Evolutionary conservation across 106 monocot species (phyloP).

Genomic region (Phalaenopsis aphrodite): DNA sequence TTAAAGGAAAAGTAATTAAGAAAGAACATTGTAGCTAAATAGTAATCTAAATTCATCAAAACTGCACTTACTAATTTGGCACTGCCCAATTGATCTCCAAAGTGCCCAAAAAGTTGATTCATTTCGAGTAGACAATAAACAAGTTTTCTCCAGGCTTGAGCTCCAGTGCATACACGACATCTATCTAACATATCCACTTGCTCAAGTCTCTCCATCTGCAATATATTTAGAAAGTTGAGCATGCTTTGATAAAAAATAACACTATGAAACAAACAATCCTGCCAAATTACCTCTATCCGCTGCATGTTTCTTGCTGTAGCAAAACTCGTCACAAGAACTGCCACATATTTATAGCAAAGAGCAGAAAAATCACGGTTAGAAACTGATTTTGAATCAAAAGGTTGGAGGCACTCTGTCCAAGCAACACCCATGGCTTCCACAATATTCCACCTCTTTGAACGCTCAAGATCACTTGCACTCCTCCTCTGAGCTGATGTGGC

Average conservation of each 20-base stretch:
- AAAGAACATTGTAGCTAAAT: background rate
- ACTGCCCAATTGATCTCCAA: slow-evolving; percentile 22
- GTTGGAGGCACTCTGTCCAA: slow-evolving; percentile 83
- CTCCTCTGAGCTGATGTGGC: slow-evolving; percentile 97
- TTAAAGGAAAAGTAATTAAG: background rate
- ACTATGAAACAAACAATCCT: background rate
- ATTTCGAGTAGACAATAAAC: slow-evolving; percentile 72
- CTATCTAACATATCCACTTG: slow-evolving; percentile 56
- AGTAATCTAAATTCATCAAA: background rate
- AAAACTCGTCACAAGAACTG: slow-evolving; percentile 77
- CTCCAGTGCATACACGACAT: slow-evolving; percentile 40
- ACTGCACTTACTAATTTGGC: slow-evolving; percentile 3
- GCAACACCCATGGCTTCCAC: slow-evolving; percentile 89
- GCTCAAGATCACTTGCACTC: slow-evolving; percentile 57
- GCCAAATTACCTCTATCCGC: slow-evolving; percentile 56
- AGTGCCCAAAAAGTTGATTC: slow-evolving; percentile 65
- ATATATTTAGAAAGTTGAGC: background rate
- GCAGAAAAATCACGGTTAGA: slow-evolving; percentile 76
- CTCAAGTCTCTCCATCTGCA: slow-evolving; percentile 78
- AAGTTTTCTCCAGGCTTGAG: slow-evolving; percentile 77
- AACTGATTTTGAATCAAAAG: slow-evolving; percentile 53
- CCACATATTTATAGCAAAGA: slow-evolving; percentile 76
- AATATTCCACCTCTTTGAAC: slow-evolving; percentile 90
- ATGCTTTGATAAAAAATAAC: background rate
- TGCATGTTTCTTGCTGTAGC: slow-evolving; percentile 90